Evolutionary conservation across 306 rosid species (phyloP), one percentile per base, ranked within the genome.

Genomic region (Prunus padus): DNA sequence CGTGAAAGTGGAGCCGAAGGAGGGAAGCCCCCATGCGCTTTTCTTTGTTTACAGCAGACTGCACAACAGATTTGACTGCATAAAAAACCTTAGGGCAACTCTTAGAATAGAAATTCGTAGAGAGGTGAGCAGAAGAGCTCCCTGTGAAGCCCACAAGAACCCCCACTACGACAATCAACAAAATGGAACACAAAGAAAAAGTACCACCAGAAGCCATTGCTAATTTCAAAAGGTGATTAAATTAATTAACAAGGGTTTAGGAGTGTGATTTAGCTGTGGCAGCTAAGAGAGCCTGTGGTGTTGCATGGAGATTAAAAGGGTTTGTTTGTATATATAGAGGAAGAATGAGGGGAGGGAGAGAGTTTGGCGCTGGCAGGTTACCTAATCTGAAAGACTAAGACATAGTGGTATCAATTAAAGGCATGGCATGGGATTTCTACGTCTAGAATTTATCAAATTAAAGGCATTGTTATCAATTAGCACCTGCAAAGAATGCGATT

Each of bases 1-100:
- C 98, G 45, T 93, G 98, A 47, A 93, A 93, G 81, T 75, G 80
- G 30, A 93, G 96, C 62, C 98, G 98, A 60, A 93, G 85, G 8
- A 93, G 86, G 56, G 96, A 92, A 25, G 96, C 98, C 11, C 95
- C 98, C 10, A 86, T 84, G 49, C 98, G 98, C 11, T 26, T 76
- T 70, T 87, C 93, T 70, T 85, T 89, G 3, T 83, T 55, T 2
- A 93, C 64, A 0, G 97, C 97, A 9, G 86, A 67, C 25, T 51
- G 76, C 37, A 93, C 90, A 10, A 83, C 92, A 2, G 83, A 70
- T 42, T 82, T 44, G 2, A 89, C 90, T 0, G 82, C 19, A 4
- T 26, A 20, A 23, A 87, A 83, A 69, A 87, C 80, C 2, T 84
- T 79, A 0, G 97, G 98, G 67, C 98, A 93, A 19, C 76, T 84